Evolutionary conservation across 2,329 filamentous ascomycete species (phyloP).

Genomic region (Sclerotinia glacialis): DNA sequence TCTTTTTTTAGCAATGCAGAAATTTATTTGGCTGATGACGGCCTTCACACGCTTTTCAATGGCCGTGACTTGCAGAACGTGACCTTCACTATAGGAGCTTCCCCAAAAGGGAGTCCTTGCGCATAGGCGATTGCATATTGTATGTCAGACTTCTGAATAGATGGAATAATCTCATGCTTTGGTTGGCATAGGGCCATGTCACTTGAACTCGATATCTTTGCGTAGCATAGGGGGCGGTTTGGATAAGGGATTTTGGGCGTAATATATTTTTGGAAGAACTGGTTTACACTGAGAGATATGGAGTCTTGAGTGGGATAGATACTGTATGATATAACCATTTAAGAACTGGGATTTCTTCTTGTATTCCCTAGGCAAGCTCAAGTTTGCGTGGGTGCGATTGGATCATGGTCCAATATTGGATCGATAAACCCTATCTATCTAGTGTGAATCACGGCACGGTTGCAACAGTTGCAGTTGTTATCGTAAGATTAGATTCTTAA

Average conservation of each 20-base stretch:
- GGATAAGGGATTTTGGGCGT: constrained; percentile 1
- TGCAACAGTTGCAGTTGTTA: background rate
- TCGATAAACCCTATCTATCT: too few relatives aligned
- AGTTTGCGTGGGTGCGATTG: background rate
- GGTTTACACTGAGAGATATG: background rate
- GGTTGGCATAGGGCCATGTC: constrained; percentile 37
- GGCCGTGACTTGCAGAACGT: constrained; percentile 43
- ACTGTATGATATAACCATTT: background rate
- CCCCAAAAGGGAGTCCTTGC: constrained; percentile 41
- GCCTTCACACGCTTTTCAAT: constrained; percentile 43
- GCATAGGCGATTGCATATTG: constrained; percentile 43
- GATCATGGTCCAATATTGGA: background rate
- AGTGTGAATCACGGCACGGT: background rate
- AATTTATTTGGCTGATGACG: constrained; percentile 40
- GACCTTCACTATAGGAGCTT: constrained; percentile 42
- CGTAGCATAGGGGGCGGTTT: constrained; percentile 7
- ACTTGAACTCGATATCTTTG: constrained; percentile 32
- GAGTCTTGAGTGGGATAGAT: background rate
- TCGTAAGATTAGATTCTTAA: background rate
- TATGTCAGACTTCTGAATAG: constrained; percentile 39
- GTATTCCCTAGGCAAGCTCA: background rate
- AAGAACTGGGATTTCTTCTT: background rate
- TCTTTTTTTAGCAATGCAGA: background rate
- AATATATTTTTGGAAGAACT: background rate
- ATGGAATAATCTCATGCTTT: constrained; percentile 39